A percentile compares a stretch with the other conserved stretches of the same genome.
Conservation (phyloP, 176 grass and related monocot genomes). For the Calamus simplicifolius region DNA sequence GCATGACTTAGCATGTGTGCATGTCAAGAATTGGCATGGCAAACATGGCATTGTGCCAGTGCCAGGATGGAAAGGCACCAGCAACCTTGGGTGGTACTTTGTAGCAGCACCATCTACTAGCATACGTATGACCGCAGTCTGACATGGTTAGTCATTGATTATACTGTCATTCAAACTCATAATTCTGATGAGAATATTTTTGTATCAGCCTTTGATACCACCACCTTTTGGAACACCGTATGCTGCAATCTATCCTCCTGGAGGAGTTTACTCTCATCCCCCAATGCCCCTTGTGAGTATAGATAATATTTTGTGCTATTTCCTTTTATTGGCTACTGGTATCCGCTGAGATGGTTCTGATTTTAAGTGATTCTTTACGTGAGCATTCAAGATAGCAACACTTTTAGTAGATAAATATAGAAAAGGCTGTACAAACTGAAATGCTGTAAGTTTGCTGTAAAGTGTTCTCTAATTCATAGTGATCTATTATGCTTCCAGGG, state of each 20-base stretch:
- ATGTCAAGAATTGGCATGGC: not conserved
- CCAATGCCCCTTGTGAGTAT: slow-evolving; percentile 57
- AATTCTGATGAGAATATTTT: not conserved
- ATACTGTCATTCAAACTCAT: not conserved
- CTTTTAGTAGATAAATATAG: too few species aligned
- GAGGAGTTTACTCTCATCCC: slow-evolving; percentile 50
- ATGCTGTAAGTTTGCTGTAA: too few species aligned
- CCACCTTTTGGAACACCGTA: slow-evolving; percentile 54
- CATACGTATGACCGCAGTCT: not conserved
- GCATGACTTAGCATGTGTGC: not conserved
- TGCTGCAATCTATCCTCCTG: slow-evolving; percentile 55
- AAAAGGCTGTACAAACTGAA: too few species aligned
- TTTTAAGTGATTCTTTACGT: not conserved
- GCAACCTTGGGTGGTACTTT: not conserved
- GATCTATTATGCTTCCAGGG: slow-evolving; percentile 1
- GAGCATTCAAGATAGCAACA: not conserved
- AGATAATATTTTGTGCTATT: slow-evolving; percentile 2
- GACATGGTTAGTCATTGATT: not conserved
- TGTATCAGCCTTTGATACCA: slow-evolving; percentile 41
- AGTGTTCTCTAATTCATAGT: not conserved
- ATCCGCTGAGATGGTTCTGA: slow-evolving; percentile 9
- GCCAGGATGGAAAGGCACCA: too few species aligned
- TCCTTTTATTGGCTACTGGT: not conserved
- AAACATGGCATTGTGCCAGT: not conserved
- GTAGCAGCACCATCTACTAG: not conserved